Conservation (phyloP, 2,329 filamentous ascomycete species). For the Bisporella sp. region DNA sequence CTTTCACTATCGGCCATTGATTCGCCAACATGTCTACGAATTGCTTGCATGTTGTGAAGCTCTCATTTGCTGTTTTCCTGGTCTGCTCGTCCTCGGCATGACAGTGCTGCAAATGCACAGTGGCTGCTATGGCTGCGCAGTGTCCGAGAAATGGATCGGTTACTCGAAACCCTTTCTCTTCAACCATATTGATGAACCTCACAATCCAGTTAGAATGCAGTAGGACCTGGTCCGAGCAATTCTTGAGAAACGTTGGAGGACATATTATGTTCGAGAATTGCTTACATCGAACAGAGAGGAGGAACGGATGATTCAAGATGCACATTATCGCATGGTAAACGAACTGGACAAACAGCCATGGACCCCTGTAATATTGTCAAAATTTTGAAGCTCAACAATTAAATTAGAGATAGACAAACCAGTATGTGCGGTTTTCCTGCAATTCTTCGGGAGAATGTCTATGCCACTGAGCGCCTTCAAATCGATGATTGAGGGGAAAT, state of each 20-base stretch:
- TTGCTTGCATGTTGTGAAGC: too few relatives aligned
- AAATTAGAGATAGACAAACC: too few relatives aligned
- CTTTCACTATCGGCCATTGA: too few relatives aligned
- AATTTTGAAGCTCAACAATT: too few relatives aligned
- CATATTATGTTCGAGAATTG: not conserved
- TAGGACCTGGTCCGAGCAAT: not conserved
- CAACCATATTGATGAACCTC: not conserved
- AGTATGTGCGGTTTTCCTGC: not conserved
- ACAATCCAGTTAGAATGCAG: not conserved
- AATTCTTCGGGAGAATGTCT: not conserved
- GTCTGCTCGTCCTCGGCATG: not conserved
- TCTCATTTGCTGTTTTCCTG: not conserved
- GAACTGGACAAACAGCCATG: not conserved
- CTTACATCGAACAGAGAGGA: not conserved
- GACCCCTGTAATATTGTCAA: not conserved
- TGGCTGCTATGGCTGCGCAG: not conserved
- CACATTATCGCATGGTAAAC: not conserved
- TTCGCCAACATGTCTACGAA: too few relatives aligned
- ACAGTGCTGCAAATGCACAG: not conserved
- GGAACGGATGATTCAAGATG: not conserved
- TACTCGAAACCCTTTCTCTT: not conserved
- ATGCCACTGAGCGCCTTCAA: not conserved
- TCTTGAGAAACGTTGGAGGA: not conserved
- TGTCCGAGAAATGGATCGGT: not conserved
- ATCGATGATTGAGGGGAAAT: not conserved